A percentile compares a stretch with the other conserved stretches of the same genome.
Evolutionary conservation across 768 basidiomycete genomes (phyloP).

Genomic region (Mycena albidolilacea): DNA sequence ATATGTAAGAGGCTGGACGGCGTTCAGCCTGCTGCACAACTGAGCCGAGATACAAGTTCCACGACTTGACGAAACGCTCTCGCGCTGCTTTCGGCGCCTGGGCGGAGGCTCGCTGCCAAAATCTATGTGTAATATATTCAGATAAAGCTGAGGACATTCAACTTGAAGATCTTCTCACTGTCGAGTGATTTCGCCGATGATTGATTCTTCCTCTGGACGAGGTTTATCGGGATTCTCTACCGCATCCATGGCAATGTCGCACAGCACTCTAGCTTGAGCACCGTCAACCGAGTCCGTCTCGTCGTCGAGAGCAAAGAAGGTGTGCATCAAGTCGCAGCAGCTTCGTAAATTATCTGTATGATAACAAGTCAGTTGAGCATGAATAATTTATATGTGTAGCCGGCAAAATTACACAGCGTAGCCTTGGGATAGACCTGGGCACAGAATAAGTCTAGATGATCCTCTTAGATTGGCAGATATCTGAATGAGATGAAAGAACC

Average conservation of each 20-base stretch:
- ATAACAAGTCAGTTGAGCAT: neutral
- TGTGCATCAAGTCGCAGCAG: neutral
- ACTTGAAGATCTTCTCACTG: neutral
- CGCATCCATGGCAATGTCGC: no score
- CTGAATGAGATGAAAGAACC: neutral
- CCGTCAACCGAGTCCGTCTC: neutral
- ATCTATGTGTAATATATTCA: neutral
- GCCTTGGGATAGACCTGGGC: neutral
- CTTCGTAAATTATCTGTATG: neutral
- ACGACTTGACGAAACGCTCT: no score
- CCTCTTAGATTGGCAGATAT: no score
- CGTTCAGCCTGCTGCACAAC: no score
- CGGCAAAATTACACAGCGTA: neutral
- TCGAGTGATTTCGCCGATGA: neutral
- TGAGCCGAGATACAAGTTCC: no score
- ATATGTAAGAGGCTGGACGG: neutral
- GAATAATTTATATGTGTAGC: neutral
- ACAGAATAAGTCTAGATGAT: neutral
- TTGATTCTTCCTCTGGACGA: neutral
- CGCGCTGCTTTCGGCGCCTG: no score
- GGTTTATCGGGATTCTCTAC: neutral
- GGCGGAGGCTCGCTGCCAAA: neutral
- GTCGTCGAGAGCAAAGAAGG: neutral
- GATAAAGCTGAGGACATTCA: neutral
- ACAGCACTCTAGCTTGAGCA: no score